Base-by-base conservation (phyloP, 495 filamentous ascomycete species). In the Aspergillus asperescens region DNA sequence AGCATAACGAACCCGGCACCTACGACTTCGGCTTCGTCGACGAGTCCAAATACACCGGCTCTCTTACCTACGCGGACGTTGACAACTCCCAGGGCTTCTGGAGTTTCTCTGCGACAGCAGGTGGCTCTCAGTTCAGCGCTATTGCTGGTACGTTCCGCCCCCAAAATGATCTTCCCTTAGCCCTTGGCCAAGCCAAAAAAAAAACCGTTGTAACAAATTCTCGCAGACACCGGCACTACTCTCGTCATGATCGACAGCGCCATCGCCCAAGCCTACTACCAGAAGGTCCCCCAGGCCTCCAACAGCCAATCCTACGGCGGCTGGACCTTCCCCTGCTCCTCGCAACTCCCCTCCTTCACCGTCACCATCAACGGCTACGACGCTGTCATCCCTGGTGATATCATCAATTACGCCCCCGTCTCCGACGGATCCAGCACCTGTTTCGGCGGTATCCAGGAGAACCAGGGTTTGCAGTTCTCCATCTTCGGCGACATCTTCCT, bases 21-120 rank as follows among this genome's bases (percentile, higher is more conserved):
- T 89, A 86, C 66, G 85, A 87, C 69, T 90, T 91, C 57, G 88
- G 88, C 31, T 87, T 67, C 70, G 82, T 89, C 55, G 82, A 90
- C 67, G 52, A 58, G 16, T 57, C 64, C 57, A 83, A 83, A 55
- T 84, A 85, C 74, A 81, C 71, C 15, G 83, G 86, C 53, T 60
- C 63, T 29, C 76, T 93, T 58, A 72, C 77, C 53, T 91, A 86
- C 64, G 45, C 67, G 18, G 56, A 64, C 40, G 84, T 90, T 35
- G 75, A 80, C 62, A 79, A 52, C 62, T 66, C 65, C 15, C 66
- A 81, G 38, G 86, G 87, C 35, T 90, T 79, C 73, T 93, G 88
- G 88, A 61, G 68, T 37, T 89, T 89, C 71, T 81, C 77, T 16
- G 70, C 77, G 22, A 70, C 76, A 7, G 80, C 63, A n/a, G 32